These are phyloP conservation scores for Zizania palustris DNA, from an alignment of 202 grass and related monocot species.

Conservation along the genomic window DNA sequence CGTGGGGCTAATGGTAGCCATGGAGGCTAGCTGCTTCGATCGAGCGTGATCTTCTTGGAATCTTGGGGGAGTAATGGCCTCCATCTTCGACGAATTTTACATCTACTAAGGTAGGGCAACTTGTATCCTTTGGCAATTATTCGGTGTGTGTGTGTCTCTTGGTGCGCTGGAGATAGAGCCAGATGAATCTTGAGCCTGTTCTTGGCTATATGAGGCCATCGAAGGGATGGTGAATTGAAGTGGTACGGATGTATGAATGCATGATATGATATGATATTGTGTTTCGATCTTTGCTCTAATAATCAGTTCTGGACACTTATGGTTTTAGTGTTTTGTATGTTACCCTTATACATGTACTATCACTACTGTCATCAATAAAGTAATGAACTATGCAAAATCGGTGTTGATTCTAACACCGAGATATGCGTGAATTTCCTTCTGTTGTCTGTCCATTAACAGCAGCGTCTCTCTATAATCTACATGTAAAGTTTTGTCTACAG, in stretches of 20 bases:
- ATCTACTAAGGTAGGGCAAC: conserved; percentile 74
- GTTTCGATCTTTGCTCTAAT: neutral
- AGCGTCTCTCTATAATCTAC: too few relatives aligned
- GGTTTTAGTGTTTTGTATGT: neutral
- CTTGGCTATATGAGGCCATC: conserved; percentile 2
- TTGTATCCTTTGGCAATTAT: conserved; percentile 88
- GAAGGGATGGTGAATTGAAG: neutral
- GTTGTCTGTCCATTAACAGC: too few relatives aligned
- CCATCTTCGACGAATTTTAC: conserved; percentile 19
- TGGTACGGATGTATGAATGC: neutral
- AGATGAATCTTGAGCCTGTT: conserved; percentile 9
- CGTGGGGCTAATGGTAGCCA: conserved; percentile 8
- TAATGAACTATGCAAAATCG: neutral
- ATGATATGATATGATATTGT: too few relatives aligned
- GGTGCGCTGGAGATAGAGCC: neutral
- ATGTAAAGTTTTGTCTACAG: too few relatives aligned
- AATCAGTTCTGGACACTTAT: neutral
- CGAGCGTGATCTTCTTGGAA: too few relatives aligned
- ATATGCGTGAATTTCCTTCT: too few relatives aligned
- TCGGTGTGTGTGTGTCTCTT: neutral
- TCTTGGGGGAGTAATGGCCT: conserved; percentile 10
- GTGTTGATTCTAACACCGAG: neutral
- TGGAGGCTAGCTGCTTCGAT: conserved; percentile 11
- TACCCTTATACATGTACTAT: neutral
- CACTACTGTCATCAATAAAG: conserved; percentile 21